Evolutionary conservation across 805 yeast species (phyloP), one percentile per base, ranked within the genome.

Genomic region (Pichia nakasei): DNA sequence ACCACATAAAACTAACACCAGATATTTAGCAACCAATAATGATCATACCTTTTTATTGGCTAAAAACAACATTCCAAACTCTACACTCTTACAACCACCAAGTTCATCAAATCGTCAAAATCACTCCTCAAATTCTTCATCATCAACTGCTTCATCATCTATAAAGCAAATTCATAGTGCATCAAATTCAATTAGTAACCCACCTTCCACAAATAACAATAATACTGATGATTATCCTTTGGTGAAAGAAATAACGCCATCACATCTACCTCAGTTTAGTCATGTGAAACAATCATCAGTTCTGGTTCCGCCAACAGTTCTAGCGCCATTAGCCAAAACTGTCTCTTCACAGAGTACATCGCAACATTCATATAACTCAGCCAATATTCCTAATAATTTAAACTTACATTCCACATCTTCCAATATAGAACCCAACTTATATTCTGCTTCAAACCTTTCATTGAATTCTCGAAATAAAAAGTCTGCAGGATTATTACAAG

Each of bases 291-390:
- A 17, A 22, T 22, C 37, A 5, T 15, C 42, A 22, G 27, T 42
- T 12, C 31, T 44, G 5, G 38, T 43, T 5, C 49, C 51, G 1
- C 48, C 48, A 22, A 48, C 45, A 21, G 43, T 46, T 26, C 20
- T 47, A 17, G 39, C 43, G 15, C 47, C 47, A 6, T 5, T 36
- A 17, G 35, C 29, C 13, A 42, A 38, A 42, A 38, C 38, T 3
- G 22, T 22, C 15, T 42, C 45, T 2, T 19, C 41, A 3, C 44
- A 41, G 20, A 21, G 22, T 22, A 21, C 45, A 4, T 22, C 24
- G 6, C 34, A 18, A 4, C 27, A 36, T 18, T 35, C 40, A n/a
- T 35, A 18, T 9, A 36, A 31, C 21, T 36, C 44, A 9, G 33
- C 24, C 4, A 7, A 12, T 3, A 6, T 15, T 15, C 18, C 37